Conservation (phyloP, 164 flowering plant genomes). For the Vitis cinerea region DNA sequence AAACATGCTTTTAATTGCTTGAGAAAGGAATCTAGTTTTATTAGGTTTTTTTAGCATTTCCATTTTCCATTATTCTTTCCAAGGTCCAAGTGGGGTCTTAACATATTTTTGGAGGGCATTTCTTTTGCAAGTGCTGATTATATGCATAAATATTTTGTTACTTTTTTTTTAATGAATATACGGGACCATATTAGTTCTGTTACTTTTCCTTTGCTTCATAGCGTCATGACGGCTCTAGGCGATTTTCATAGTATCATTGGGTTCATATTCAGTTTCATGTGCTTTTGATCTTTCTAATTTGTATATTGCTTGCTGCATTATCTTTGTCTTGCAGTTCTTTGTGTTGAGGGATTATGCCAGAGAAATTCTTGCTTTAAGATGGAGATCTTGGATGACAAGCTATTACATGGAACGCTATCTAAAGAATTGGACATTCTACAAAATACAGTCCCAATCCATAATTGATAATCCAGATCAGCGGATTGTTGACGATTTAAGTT, state of each 20-base stretch:
- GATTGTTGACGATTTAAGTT: constrained; percentile 93
- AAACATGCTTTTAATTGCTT: too few relatives aligned
- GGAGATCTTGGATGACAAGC: constrained; percentile 99
- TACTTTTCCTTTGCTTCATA: too few relatives aligned
- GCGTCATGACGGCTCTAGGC: too few relatives aligned
- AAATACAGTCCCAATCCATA: constrained; percentile 85
- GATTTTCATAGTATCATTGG: background rate
- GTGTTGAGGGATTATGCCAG: constrained; percentile 92
- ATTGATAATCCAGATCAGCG: constrained; percentile 99
- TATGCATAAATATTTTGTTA: too few relatives aligned
- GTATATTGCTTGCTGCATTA: background rate
- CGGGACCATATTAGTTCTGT: too few relatives aligned
- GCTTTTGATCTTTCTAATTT: background rate
- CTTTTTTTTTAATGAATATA: too few relatives aligned
- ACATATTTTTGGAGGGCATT: too few relatives aligned
- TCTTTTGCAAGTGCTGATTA: too few relatives aligned
- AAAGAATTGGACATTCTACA: constrained; percentile 72
- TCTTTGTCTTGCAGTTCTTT: constrained; percentile 55
- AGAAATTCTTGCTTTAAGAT: constrained; percentile 78
- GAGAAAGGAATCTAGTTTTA: background rate
- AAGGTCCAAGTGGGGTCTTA: too few relatives aligned
- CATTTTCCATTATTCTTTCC: too few relatives aligned
- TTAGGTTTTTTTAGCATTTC: background rate
- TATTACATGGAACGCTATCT: constrained; percentile 91
- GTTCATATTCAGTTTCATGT: background rate